Conservation (phyloP, 768 basidiomycete genomes). For the Tylopilus subfusipes region DNA sequence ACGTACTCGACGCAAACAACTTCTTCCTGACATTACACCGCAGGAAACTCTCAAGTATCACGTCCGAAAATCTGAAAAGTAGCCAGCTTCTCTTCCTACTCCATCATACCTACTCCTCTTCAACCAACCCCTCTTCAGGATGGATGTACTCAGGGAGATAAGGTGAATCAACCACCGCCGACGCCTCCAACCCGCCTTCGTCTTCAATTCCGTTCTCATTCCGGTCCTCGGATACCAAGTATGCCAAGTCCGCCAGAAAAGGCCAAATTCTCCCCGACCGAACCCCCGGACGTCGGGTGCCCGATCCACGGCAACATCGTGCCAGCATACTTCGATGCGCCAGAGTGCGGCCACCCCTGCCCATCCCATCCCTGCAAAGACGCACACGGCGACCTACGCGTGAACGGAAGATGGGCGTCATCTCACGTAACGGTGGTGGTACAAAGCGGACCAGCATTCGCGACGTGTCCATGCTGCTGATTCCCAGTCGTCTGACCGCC, state of each 20-base stretch:
- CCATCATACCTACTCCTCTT: too few species aligned
- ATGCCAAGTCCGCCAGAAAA: neutral
- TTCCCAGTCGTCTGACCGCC: too few species aligned
- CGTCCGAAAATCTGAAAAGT: too few species aligned
- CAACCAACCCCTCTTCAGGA: too few species aligned
- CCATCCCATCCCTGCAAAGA: neutral
- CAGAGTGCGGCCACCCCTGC: slow-evolving; percentile 1
- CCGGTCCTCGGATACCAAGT: neutral
- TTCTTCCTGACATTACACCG: too few species aligned
- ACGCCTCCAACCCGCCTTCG: neutral
- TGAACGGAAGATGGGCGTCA: slow-evolving; percentile 9
- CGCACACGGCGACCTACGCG: neutral
- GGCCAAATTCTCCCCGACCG: neutral
- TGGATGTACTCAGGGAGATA: slow-evolving; percentile 10
- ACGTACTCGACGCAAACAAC: too few species aligned
- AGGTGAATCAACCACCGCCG: slow-evolving; percentile 3
- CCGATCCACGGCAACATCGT: neutral
- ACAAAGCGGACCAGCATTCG: too few species aligned
- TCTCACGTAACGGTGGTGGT: too few species aligned
- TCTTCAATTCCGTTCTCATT: neutral
- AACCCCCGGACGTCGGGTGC: neutral
- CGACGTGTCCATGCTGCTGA: too few species aligned
- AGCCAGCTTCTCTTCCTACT: too few species aligned
- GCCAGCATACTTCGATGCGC: slow-evolving; percentile 5
- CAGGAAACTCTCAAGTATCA: too few species aligned